phyloP scores from a whole-genome alignment of 2,329 filamentous ascomycete species.

The Neofusicoccum kwambonambiense region DNA sequence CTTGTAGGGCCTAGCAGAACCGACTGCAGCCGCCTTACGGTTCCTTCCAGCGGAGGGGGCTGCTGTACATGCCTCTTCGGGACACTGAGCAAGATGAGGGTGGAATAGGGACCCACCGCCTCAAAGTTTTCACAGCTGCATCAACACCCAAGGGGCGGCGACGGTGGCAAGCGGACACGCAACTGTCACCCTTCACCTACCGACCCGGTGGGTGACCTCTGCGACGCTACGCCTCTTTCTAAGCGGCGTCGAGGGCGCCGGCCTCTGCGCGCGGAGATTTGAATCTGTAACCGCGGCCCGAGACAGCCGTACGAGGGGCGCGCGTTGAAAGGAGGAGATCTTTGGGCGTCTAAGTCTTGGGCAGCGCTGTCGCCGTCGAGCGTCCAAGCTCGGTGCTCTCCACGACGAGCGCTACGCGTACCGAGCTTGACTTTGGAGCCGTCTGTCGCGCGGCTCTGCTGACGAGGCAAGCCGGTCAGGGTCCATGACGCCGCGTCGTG shows the following conservation, averaged over 20 bases:
- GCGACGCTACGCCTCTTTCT: conserved; percentile 9
- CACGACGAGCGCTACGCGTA: neutral
- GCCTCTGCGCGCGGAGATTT: conserved; percentile 12
- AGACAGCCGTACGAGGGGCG: conserved; percentile 5
- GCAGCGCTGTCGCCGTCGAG: neutral
- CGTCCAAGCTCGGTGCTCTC: neutral
- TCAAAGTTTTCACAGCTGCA: neutral
- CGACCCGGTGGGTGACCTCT: neutral
- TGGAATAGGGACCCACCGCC: conserved; percentile 8
- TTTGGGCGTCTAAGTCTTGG: conserved; percentile 12
- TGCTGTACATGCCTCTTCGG: neutral
- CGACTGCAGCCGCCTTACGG: neutral
- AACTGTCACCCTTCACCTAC: neutral
- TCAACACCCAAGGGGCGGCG: conserved; percentile 7
- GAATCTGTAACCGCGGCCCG: conserved; percentile 5
- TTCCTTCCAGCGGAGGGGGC: neutral
- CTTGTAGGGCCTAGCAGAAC: neutral
- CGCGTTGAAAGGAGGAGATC: conserved; percentile 7
- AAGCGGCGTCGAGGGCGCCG: neutral
- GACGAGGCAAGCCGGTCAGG: neutral
- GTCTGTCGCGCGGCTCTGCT: conserved; percentile 2
- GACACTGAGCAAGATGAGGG: neutral
- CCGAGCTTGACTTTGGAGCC: neutral
- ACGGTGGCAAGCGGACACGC: conserved; percentile 3
- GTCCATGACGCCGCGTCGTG: neutral